These are phyloP conservation scores for Colletotrichum tofieldiae DNA, from an alignment of 2,329 filamentous ascomycete genomes.

Conservation along the genomic window DNA sequence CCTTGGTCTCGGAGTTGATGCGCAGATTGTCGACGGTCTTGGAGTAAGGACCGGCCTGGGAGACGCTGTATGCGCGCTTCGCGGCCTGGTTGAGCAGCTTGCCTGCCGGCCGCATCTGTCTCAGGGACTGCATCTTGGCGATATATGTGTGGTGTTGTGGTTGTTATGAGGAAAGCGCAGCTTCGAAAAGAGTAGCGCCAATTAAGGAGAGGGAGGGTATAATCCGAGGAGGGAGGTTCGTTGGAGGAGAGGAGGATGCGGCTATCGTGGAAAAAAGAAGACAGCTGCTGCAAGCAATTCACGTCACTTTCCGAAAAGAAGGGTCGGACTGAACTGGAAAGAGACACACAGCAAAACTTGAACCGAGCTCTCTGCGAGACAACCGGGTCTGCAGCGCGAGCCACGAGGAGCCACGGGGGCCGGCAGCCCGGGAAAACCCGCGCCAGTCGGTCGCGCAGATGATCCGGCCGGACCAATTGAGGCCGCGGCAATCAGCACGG, in stretches of 20 bases:
- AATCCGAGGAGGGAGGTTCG: neutral
- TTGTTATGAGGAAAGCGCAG: conserved; percentile 35
- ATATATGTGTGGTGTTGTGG: conserved; percentile 36
- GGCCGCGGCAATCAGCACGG: conserved; percentile 27
- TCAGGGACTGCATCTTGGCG: conserved; percentile 86
- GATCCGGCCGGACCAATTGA: conserved; percentile 33
- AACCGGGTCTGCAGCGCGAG: conserved; percentile 42
- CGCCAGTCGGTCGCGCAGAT: neutral
- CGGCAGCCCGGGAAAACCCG: conserved; percentile 45
- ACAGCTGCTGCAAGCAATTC: conserved; percentile 41
- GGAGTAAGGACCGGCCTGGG: conserved; percentile 78
- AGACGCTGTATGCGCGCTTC: conserved; percentile 81
- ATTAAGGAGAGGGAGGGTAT: conserved; percentile 4
- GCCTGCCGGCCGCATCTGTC: conserved; percentile 78
- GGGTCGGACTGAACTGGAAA: conserved; percentile 32
- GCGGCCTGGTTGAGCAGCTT: conserved; percentile 75
- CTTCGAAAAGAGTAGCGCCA: conserved; percentile 26
- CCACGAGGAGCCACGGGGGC: conserved; percentile 30
- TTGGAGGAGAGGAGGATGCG: conserved; percentile 26
- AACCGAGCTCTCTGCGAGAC: conserved; percentile 44
- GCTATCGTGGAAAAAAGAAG: conserved; percentile 29
- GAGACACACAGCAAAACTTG: conserved; percentile 42
- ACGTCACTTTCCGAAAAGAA: conserved; percentile 44
- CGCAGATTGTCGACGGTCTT: conserved; percentile 87
- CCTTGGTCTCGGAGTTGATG: conserved; percentile 94